Evolutionary conservation across 2,329 filamentous ascomycete species (phyloP).

Genomic region (Penicillium sp.): DNA sequence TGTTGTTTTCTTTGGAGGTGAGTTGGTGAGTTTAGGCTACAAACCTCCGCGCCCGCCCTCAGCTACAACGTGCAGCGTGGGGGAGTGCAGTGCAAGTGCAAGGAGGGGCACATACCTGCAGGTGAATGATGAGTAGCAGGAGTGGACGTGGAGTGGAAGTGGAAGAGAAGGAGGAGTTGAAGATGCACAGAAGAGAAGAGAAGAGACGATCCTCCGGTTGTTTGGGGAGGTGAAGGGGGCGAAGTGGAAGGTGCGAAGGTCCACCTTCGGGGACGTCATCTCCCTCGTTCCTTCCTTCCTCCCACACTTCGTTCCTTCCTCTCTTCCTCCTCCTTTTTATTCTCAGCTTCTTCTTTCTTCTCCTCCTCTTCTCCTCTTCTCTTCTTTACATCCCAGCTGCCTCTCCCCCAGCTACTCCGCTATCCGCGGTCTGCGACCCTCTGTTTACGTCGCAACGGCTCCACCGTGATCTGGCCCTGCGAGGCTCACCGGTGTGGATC

Average conservation of each 20-base stretch:
- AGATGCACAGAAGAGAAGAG: not conserved
- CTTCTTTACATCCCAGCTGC: not conserved
- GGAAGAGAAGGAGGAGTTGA: not conserved
- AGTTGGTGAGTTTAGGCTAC: too few species aligned
- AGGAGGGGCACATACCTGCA: too few species aligned
- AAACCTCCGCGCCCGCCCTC: too few species aligned
- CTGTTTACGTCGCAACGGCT: constrained; percentile 1
- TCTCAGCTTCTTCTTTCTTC: not conserved
- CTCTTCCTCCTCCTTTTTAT: not conserved
- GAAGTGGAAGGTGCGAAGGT: not conserved
- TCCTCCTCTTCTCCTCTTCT: not conserved
- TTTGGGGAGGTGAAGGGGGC: not conserved
- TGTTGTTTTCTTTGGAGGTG: too few species aligned
- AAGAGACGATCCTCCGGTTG: not conserved
- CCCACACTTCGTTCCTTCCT: not conserved
- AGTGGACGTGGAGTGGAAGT: not conserved
- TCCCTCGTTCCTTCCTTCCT: not conserved
- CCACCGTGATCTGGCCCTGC: not conserved
- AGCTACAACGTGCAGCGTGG: too few species aligned
- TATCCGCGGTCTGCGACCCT: not conserved
- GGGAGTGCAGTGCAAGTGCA: too few species aligned
- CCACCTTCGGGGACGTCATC: not conserved
- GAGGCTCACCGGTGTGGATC: constrained; percentile 15
- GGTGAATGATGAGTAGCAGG: too few species aligned
- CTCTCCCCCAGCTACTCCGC: not conserved